Percentiles rank a stretch among this genome's conserved stretches.
phyloP scores from a whole-genome alignment of 129 eudicot species.

The Arctium lappa region DNA sequence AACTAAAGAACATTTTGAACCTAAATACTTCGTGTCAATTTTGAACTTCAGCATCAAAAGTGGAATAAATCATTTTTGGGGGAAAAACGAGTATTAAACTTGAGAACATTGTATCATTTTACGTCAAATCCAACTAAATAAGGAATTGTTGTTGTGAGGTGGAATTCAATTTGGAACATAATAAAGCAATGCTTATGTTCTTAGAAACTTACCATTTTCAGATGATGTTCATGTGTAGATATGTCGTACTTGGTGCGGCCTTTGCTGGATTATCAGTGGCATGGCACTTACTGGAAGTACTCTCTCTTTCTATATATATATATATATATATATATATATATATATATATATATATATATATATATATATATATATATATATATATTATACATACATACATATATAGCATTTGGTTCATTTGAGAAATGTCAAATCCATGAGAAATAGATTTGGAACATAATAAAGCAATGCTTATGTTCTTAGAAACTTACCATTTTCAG shows the following conservation, averaged over 20 bases:
- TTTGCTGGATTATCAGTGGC: slow-evolving; percentile 94
- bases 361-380: too few relatives aligned
- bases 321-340: too few relatives aligned
- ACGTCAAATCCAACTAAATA: not conserved
- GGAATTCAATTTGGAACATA: not conserved
- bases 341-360: too few relatives aligned
- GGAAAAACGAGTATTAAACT: not conserved
- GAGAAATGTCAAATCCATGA: too few relatives aligned
- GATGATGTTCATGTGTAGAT: slow-evolving; percentile 41
- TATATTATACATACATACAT: too few relatives aligned
- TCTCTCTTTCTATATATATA: too few relatives aligned
- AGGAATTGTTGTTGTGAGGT: not conserved
- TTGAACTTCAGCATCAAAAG: not conserved
- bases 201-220: not conserved
- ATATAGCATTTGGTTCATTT: too few relatives aligned
- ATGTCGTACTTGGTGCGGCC: slow-evolving; percentile 95
- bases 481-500: not conserved
- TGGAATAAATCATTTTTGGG: not conserved
- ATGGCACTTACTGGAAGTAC: slow-evolving; percentile 81
- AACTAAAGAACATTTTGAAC: not conserved
- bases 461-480: not conserved
- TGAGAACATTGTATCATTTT: not conserved
- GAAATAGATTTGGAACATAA: not conserved
- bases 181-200: not conserved
- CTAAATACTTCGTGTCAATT: not conserved